Conservation (phyloP, 331 rosid species). For the Acacia concinna region DNA sequence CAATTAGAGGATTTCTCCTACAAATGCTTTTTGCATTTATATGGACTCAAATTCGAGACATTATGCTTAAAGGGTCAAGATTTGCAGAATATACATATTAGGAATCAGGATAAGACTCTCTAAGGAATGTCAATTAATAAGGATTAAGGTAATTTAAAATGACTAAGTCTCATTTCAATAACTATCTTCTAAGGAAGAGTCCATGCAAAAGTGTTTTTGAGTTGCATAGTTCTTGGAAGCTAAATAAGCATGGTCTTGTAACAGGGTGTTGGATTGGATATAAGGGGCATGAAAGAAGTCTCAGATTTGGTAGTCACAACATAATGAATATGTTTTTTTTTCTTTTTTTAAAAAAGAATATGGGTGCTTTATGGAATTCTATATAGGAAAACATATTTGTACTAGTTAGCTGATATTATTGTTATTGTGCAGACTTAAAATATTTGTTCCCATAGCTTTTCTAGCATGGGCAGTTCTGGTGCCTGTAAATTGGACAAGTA, state of each 20-base stretch:
- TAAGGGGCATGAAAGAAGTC: background rate
- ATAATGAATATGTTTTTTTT: background rate
- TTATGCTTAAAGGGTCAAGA: no score
- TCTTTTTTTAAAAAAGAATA: background rate
- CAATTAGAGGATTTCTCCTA: no score
- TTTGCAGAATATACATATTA: background rate
- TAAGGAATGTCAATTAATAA: background rate
- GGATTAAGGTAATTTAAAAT: background rate
- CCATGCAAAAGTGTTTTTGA: background rate
- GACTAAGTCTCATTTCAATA: background rate
- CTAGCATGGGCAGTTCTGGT: constrained; percentile 83
- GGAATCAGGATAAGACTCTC: background rate
- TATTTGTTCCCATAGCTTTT: constrained; percentile 83
- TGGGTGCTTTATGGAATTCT: background rate
- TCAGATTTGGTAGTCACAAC: background rate
- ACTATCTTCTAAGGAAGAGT: background rate
- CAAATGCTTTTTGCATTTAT: no score
- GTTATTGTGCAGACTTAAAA: constrained; percentile 73
- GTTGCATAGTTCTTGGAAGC: background rate
- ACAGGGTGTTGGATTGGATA: background rate
- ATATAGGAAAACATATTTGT: background rate
- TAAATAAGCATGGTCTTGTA: no score
- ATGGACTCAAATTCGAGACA: no score
- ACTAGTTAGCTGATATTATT: constrained; percentile 23
- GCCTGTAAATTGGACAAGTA: constrained; percentile 73